Percentiles rank a stretch among this genome's conserved stretches.
Conservation (phyloP, 2,329 filamentous ascomycete genomes). For the Alternaria viburni region DNA sequence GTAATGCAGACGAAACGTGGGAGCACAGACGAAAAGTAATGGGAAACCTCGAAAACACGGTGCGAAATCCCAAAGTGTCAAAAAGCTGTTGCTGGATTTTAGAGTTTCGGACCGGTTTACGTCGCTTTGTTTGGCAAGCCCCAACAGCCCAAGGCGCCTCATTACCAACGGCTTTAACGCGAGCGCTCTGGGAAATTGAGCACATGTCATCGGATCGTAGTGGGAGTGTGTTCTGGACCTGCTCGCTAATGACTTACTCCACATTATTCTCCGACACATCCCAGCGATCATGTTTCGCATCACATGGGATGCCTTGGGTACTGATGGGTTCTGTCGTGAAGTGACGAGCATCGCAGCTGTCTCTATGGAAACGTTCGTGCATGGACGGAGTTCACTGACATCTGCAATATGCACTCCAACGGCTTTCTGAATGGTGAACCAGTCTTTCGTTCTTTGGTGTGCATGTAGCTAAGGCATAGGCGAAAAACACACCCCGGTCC, state of each 20-base stretch:
- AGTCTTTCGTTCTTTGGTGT: not conserved
- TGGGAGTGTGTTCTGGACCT: conserved; percentile 7
- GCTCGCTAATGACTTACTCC: conserved; percentile 6
- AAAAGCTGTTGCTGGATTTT: not conserved
- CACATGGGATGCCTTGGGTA: not conserved
- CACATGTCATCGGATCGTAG: not conserved
- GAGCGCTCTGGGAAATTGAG: not conserved
- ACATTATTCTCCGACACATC: conserved; percentile 3
- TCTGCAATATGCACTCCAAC: not conserved
- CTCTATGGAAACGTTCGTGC: not conserved
- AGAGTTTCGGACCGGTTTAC: conserved; percentile 10
- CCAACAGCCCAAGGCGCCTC: conserved; percentile 2
- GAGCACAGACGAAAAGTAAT: conserved; percentile 4
- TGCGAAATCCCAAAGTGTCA: not conserved
- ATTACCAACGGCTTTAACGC: not conserved
- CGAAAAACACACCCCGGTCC: not conserved
- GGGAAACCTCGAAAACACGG: not conserved
- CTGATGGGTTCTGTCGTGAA: not conserved
- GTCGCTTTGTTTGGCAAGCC: not conserved
- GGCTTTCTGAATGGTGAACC: not conserved
- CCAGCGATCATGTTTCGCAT: conserved; percentile 4
- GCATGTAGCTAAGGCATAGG: not conserved
- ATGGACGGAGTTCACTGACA: not conserved
- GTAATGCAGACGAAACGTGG: conserved; percentile 10
- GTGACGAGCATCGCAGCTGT: not conserved